These are phyloP conservation scores for Paramarasmius palmivorus DNA, from an alignment of 1,284 basidiomycete species.

Conservation along the genomic window DNA sequence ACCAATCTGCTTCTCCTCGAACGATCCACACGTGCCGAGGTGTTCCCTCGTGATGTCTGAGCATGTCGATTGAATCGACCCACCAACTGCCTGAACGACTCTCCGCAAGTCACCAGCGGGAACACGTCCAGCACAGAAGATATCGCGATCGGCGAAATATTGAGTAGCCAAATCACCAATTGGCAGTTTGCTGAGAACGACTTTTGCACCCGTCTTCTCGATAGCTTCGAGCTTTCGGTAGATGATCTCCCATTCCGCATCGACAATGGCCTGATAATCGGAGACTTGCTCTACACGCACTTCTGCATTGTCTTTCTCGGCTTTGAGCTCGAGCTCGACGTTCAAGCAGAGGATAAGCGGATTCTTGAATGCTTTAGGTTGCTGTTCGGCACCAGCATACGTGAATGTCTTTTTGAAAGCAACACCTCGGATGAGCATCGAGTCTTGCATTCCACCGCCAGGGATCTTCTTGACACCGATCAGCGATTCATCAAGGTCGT, in stretches of 20 bases:
- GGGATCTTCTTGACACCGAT: constrained; percentile 99
- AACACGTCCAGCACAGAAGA: constrained; percentile 98
- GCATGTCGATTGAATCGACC: constrained; percentile 93
- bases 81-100: constrained; percentile 95
- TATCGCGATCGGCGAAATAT: constrained; percentile 99
- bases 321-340: constrained; percentile 98
- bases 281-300: constrained; percentile 95
- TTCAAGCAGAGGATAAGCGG: constrained; percentile 95
- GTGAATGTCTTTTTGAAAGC: constrained; percentile 99
- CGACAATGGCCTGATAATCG: constrained; percentile 98
- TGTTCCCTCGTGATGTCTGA: constrained; percentile 91
- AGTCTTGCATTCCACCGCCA: constrained; percentile 99
- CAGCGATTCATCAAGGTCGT: constrained; percentile 93
- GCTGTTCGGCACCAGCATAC: constrained; percentile 99
- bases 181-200: constrained; percentile 96
- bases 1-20: constrained; percentile 96
- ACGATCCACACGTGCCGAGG: constrained; percentile 88
- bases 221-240: constrained; percentile 97
- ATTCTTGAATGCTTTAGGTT: constrained; percentile 91
- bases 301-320: constrained; percentile 99
- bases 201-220: constrained; percentile 94
- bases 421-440: constrained; percentile 85
- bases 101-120: constrained; percentile 89
- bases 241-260: constrained; percentile 99
- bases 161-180: constrained; percentile 99